Percentiles rank a stretch among this genome's conserved stretches.
phyloP scores from a whole-genome alignment of 345 rosid genomes.

The Draba incana region DNA sequence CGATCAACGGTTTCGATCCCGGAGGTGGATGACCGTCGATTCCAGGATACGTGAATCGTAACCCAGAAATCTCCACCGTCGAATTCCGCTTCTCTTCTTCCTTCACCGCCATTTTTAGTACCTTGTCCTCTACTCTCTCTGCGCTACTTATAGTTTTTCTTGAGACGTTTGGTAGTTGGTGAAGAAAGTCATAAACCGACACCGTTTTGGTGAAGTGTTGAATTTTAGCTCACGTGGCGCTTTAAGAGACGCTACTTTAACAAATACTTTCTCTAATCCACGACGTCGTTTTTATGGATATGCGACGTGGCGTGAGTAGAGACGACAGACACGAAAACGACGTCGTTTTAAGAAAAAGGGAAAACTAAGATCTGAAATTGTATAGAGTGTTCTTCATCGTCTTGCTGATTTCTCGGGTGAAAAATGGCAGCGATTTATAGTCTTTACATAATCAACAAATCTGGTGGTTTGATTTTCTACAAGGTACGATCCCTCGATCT shows the following conservation, averaged over 20 bases:
- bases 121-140: not conserved
- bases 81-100: constrained; percentile 43
- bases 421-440: constrained; percentile 79
- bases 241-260: constrained; percentile 22
- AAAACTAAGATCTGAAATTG: constrained; percentile 12
- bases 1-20: constrained; percentile 77
- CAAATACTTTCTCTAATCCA: not conserved
- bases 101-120: constrained; percentile 43
- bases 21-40: constrained; percentile 95
- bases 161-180: constrained; percentile 31
- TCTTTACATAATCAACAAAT: constrained; percentile 85
- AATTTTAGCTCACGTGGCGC: constrained; percentile 32
- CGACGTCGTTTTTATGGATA: constrained; percentile 9
- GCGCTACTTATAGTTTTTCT: constrained; percentile 29
- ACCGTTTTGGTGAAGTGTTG: constrained; percentile 14
- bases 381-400: constrained; percentile 24
- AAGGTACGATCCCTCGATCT: constrained; percentile 53
- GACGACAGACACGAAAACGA: not conserved
- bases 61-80: constrained; percentile 69
- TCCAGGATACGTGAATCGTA: constrained; percentile 92
- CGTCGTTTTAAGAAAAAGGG: not conserved
- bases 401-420: constrained; percentile 13
- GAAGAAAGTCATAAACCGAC: constrained; percentile 24
- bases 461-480: constrained; percentile 83
- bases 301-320: constrained; percentile 33